Evolutionary conservation across 768 basidiomycete genomes (phyloP), one percentile per base, ranked within the genome.

Genomic region (Serendipita sp.): DNA sequence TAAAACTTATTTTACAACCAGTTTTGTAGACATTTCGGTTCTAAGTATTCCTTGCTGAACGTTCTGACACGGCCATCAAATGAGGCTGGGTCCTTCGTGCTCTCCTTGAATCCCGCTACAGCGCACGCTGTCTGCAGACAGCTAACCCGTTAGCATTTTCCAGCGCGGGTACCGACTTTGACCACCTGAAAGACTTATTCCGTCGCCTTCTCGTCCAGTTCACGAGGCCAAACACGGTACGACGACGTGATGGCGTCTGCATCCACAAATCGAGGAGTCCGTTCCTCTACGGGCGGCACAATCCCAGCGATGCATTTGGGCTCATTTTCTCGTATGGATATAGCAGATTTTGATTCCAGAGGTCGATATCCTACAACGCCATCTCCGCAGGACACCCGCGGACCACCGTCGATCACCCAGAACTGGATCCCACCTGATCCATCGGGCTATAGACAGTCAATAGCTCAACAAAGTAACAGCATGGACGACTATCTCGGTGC

Each of bases 321-420:
- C 53, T 58, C 53, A 22, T 58, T 58, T 33, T 58, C 53, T 30
- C 24, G 53, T n/a, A 28, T 58, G 33, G 53, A 58, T 58, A 58
- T 58, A n/a, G 53, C 53, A 26, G 53, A 58, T 58, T 58, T 58
- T 31, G 53, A 58, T n/a, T 58, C 53, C 3, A 58, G 30, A n/a
- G 53, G 53, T n/a, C 53, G 53, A 13, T 58, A 58, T 33, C 53
- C 53, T n/a, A 58, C 53, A n/a, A 58, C 53, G 24, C 53, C 53
- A 26, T 58, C 53, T 30, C 53, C 53, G 20, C 53, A 58, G 28
- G 53, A 58, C 24, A n/a, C n/a, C 45, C 45, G 45, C 45, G 7
- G 20, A 9, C 20, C 26, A 9, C 45, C 45, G 20, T 20, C 26
- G 7, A 7, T 48, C 5, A n/a, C 45, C 20, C 45, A 20, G 26